These are phyloP conservation scores for Akebia trifoliata DNA, from an alignment of 164 flowering plant genomes.

Conservation along the genomic window DNA sequence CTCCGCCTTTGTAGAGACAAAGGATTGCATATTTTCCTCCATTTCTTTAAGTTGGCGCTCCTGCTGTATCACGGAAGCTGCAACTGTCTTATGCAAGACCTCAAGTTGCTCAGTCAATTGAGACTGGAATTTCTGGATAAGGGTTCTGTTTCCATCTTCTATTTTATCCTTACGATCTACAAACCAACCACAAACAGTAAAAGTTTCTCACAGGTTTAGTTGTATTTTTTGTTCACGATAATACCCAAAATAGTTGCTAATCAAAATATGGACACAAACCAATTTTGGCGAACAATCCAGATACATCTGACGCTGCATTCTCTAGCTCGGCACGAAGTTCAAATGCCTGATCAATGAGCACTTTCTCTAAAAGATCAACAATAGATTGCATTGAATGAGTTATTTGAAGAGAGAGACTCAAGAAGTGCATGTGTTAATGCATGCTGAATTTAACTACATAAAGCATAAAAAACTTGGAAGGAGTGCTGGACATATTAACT, in stretches of 20 bases:
- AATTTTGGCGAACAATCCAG: slow-evolving; percentile 73
- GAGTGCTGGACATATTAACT: too few relatives aligned
- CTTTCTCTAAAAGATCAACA: slow-evolving; percentile 44
- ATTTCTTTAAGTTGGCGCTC: slow-evolving; percentile 81
- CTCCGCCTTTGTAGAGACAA: slow-evolving; percentile 81
- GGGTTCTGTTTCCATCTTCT: slow-evolving; percentile 76
- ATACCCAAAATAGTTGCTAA: too few relatives aligned
- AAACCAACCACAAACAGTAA: slow-evolving; percentile 3
- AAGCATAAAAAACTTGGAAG: too few relatives aligned
- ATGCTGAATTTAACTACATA: too few relatives aligned
- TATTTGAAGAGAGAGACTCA: too few relatives aligned
- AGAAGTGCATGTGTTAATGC: too few relatives aligned
- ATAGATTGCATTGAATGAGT: too few relatives aligned
- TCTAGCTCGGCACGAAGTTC: slow-evolving; percentile 81
- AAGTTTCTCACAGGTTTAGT: not conserved
- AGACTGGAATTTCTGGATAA: slow-evolving; percentile 70
- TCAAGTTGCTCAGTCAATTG: slow-evolving; percentile 84
- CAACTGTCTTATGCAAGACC: slow-evolving; percentile 74
- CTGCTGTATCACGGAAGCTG: slow-evolving; percentile 73
- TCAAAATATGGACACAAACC: slow-evolving; percentile 40
- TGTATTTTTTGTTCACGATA: too few relatives aligned
- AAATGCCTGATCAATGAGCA: slow-evolving; percentile 73
- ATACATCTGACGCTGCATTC: slow-evolving; percentile 82
- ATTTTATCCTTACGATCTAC: slow-evolving; percentile 89
- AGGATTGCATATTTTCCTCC: slow-evolving; percentile 93